Evolutionary conservation across 2,329 filamentous ascomycete species (phyloP).

Genomic region (Alternaria novae-zelandiae): DNA sequence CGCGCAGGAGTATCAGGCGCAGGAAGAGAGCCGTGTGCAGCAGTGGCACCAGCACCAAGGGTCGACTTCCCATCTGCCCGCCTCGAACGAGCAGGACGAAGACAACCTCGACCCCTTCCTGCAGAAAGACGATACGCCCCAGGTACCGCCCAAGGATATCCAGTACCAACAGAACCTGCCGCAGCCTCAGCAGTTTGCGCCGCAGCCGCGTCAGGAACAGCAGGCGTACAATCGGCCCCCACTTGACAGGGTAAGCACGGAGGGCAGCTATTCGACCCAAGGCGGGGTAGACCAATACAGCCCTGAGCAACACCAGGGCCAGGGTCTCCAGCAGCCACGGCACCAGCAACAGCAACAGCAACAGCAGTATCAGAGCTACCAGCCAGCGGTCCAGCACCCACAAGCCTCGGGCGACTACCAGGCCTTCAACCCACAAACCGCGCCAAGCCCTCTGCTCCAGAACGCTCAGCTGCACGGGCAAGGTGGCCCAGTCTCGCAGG

Average conservation of each 20-base stretch:
- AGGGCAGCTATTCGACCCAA: constrained; percentile 47
- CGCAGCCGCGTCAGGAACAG: constrained; percentile 40
- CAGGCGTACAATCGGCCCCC: constrained; percentile 44
- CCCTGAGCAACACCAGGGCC: constrained; percentile 44
- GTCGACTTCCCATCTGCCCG: constrained; percentile 43
- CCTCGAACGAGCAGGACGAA: constrained; percentile 48
- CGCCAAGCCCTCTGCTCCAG: constrained; percentile 36
- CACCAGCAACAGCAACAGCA: constrained; percentile 29
- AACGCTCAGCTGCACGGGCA: constrained; percentile 41
- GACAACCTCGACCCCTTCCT: constrained; percentile 47
- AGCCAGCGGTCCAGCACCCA: constrained; percentile 30
- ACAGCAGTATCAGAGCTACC: constrained; percentile 41
- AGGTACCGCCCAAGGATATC: constrained; percentile 47
- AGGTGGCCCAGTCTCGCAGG: constrained; percentile 29
- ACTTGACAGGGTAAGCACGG: constrained; percentile 48
- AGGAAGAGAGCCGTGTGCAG: constrained; percentile 33
- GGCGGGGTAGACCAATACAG: constrained; percentile 50
- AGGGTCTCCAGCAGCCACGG: constrained; percentile 33
- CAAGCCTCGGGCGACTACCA: constrained; percentile 39
- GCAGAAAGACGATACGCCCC: constrained; percentile 41
- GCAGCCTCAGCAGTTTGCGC: constrained; percentile 32
- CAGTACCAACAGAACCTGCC: constrained; percentile 36
- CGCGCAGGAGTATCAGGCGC: constrained; percentile 35
- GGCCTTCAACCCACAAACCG: constrained; percentile 40
- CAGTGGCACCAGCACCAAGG: constrained; percentile 37